A percentile compares a stretch with the other conserved stretches of the same genome.
These are phyloP conservation scores for Solanum virginianum DNA, from an alignment of 257 asterid genomes.

Conservation along the genomic window DNA sequence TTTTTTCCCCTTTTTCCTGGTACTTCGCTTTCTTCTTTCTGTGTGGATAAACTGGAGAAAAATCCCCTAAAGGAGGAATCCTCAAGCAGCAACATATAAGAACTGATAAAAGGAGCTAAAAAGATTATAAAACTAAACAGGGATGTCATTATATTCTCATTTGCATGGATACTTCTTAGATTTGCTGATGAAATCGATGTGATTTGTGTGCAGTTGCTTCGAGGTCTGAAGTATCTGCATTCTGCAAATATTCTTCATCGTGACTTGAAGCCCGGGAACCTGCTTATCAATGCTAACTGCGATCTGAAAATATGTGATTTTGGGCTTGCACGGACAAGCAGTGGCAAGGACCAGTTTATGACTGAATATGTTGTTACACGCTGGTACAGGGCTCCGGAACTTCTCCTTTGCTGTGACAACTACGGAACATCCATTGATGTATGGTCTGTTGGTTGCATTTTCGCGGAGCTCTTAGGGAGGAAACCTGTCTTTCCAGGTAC, in stretches of 20 bases:
- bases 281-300: constrained; percentile 48
- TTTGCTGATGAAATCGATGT: not conserved
- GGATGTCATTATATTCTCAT: not conserved
- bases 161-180: not conserved
- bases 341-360: constrained; percentile 47
- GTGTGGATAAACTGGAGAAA: not conserved
- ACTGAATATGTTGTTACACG: constrained; percentile 59
- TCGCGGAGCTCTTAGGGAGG: constrained; percentile 55
- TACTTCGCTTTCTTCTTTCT: not conserved
- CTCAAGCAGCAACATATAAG: not conserved
- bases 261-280: constrained; percentile 56
- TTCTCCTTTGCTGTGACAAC: constrained; percentile 55
- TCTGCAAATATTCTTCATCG: constrained; percentile 61
- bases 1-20: not conserved
- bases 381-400: constrained; percentile 64
- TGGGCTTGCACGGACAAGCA: constrained; percentile 52
- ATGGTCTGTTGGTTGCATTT: constrained; percentile 62
- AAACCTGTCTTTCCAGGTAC: constrained; percentile 57
- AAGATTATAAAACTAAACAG: not conserved
- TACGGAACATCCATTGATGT: constrained; percentile 54
- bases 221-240: constrained; percentile 56
- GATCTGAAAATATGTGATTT: constrained; percentile 52
- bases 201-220: constrained; percentile 27
- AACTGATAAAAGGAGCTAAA: not conserved
- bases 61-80: not conserved